Evolutionary conservation across 805 yeast species (phyloP).

Genomic region (Cyberlindnera subsufficiens): DNA sequence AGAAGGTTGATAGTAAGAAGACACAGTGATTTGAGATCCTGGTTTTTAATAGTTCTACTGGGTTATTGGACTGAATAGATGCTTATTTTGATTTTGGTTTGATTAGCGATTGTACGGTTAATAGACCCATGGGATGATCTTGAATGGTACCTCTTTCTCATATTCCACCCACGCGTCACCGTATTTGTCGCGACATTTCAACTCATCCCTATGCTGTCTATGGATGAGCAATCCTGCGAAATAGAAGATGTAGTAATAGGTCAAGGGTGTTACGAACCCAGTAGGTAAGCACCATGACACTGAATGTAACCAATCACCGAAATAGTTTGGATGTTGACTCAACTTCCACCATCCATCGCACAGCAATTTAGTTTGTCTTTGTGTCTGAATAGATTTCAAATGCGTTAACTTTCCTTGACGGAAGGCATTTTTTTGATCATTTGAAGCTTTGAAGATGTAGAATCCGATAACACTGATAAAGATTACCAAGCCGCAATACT

Average conservation of each 20-base stretch:
- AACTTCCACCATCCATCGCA: constrained; percentile 95
- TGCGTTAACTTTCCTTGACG: constrained; percentile 70
- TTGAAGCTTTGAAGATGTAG: constrained; percentile 77
- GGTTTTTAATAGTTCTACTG: not conserved
- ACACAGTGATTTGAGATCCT: constrained; percentile 5
- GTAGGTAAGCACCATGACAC: constrained; percentile 91
- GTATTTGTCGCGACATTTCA: constrained; percentile 81
- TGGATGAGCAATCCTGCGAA: constrained; percentile 80
- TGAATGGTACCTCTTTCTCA: constrained; percentile 75
- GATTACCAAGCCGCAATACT: constrained; percentile 33
- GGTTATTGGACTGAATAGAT: not conserved
- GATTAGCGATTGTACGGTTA: constrained; percentile 24
- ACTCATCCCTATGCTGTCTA: constrained; percentile 88
- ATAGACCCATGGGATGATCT: constrained; percentile 84
- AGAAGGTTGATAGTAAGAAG: constrained; percentile 46
- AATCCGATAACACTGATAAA: constrained; percentile 57
- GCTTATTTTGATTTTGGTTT: not conserved
- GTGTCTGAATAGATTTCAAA: constrained; percentile 64
- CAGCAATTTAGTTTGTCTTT: constrained; percentile 72
- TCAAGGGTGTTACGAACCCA: constrained; percentile 71
- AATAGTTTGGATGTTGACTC: constrained; percentile 89
- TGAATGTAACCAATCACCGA: constrained; percentile 93
- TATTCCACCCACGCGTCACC: constrained; percentile 84
- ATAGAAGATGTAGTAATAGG: constrained; percentile 82
- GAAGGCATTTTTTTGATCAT: constrained; percentile 80